Evolutionary conservation across 2,329 filamentous ascomycete genomes (phyloP).

Genomic region (Paramyrothecium sp.): DNA sequence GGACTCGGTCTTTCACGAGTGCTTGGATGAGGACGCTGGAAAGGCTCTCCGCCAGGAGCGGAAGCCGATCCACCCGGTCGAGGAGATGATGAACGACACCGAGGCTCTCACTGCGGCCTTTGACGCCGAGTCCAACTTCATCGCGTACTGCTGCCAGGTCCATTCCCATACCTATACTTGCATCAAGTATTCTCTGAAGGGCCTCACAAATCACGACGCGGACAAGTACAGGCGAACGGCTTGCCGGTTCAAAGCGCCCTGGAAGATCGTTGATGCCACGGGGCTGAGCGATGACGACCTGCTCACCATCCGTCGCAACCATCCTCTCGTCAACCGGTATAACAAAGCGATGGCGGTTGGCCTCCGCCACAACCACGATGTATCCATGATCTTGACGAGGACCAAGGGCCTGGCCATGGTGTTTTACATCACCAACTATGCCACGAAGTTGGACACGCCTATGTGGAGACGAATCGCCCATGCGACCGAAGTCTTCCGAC

Average conservation of each 20-base stretch:
- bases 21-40: background rate
- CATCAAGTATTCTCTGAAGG: slow-evolving; percentile 6
- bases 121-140: background rate
- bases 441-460: slow-evolving; percentile 4
- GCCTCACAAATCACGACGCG: background rate
- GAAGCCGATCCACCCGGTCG: background rate
- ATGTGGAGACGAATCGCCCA: slow-evolving; percentile 4
- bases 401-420: too few species aligned
- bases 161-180: slow-evolving; percentile 5
- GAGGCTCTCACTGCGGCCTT: background rate
- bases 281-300: slow-evolving; percentile 1
- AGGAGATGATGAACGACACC: background rate
- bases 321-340: slow-evolving; percentile 4
- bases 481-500: slow-evolving; percentile 1
- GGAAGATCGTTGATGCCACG: background rate
- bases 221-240: too few species aligned
- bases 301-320: slow-evolving; percentile 1
- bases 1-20: background rate
- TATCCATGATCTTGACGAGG: too few species aligned
- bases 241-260: background rate
- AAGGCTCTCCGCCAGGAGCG: background rate
- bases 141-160: background rate
- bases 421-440: too few species aligned
- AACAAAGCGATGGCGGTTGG: slow-evolving; percentile 6
- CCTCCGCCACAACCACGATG: slow-evolving; percentile 4